These are phyloP conservation scores for Pseudoturritis turrita DNA, from an alignment of 345 rosid genomes.

Conservation along the genomic window DNA sequence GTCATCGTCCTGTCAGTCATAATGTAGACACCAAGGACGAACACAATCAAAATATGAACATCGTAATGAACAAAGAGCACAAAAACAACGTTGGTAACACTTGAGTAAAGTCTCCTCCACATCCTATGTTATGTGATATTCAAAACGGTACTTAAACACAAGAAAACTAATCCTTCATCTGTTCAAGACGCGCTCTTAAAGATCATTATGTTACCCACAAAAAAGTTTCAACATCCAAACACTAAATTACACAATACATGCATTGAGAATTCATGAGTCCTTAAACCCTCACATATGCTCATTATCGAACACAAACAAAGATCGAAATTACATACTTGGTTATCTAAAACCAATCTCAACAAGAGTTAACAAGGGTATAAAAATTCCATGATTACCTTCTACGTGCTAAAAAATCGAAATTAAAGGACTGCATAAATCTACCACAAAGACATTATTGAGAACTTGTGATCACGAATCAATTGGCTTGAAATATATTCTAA, in stretches of 20 bases:
- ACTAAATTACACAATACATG: background rate
- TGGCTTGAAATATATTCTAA: background rate
- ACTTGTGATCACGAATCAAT: background rate
- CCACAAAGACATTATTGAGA: background rate
- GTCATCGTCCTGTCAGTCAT: slow-evolving; percentile 43
- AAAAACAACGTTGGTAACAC: background rate
- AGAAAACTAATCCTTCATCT: background rate
- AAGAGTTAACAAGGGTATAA: background rate
- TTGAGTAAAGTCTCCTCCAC: background rate
- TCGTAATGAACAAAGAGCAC: background rate
- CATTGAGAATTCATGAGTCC: background rate
- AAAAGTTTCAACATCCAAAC: background rate
- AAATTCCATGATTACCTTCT: background rate
- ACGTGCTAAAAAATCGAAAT: background rate
- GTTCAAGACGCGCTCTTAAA: background rate
- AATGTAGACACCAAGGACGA: background rate
- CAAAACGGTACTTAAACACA: background rate
- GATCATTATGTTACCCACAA: background rate
- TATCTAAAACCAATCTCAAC: background rate
- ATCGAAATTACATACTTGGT: background rate
- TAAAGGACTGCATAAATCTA: background rate
- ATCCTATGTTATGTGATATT: background rate
- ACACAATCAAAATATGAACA: background rate
- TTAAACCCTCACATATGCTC: background rate
- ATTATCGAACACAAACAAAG: background rate